A percentile compares a stretch with the other conserved stretches of the same genome.
Conservation (phyloP, 2,329 filamentous ascomycete species). For the Eurotiales sp. region DNA sequence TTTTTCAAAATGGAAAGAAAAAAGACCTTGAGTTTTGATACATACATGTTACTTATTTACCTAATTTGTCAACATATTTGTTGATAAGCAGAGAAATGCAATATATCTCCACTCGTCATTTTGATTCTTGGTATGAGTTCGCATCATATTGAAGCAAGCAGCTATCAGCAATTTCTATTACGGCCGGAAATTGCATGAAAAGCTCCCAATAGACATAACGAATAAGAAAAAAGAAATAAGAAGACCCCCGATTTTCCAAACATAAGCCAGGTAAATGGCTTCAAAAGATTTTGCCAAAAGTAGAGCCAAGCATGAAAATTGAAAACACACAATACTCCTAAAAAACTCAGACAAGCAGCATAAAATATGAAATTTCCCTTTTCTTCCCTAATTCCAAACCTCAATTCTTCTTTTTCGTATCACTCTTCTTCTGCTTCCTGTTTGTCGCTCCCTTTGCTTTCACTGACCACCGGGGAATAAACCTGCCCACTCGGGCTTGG, state of each 20-base stretch:
- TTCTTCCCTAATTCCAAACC: neutral
- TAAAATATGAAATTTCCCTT: too few relatives aligned
- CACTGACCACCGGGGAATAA: conserved; percentile 59
- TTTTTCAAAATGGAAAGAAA: neutral
- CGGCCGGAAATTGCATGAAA: neutral
- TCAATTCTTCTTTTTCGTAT: conserved; percentile 6
- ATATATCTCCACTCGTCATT: too few relatives aligned
- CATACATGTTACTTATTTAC: neutral
- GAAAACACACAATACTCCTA: neutral
- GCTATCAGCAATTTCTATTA: neutral
- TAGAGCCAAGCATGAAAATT: neutral
- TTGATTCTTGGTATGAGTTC: too few relatives aligned
- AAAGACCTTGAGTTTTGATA: neutral
- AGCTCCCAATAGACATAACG: neutral
- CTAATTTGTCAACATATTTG: neutral
- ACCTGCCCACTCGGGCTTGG: conserved; percentile 75
- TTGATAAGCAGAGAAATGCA: too few relatives aligned
- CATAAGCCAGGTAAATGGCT: neutral
- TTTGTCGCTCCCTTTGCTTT: conserved; percentile 23
- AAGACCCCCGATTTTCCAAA: neutral
- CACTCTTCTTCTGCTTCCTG: conserved; percentile 6
- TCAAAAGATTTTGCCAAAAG: neutral
- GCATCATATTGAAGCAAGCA: too few relatives aligned
- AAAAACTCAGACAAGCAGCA: neutral
- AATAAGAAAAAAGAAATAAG: neutral